phyloP scores from a whole-genome alignment of 2,329 filamentous ascomycete species.

The Ophiosphaerella korrae region DNA sequence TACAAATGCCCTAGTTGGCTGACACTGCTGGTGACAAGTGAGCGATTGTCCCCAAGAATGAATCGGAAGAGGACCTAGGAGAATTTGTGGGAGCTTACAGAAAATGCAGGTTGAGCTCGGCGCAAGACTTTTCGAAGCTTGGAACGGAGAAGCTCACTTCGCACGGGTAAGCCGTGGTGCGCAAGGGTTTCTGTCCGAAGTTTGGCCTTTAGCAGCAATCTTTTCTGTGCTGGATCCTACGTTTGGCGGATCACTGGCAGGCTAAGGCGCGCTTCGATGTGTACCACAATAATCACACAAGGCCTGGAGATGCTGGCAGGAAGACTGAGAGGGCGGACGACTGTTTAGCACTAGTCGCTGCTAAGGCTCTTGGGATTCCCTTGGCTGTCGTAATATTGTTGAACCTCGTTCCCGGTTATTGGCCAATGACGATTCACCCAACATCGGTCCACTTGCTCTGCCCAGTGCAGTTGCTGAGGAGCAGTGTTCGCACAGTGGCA shows the following conservation, averaged over 20 bases:
- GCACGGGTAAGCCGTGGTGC: constrained; percentile 6
- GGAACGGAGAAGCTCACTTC: constrained; percentile 16
- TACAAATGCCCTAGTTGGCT: constrained; percentile 24
- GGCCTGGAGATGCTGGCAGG: not conserved
- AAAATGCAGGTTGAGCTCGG: constrained; percentile 17
- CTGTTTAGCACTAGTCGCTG: not conserved
- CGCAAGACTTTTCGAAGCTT: constrained; percentile 22
- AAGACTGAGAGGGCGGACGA: constrained; percentile 1
- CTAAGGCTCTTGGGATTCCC: not conserved
- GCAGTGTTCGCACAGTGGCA: not conserved
- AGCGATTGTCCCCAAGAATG: constrained; percentile 10
- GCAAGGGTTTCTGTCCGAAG: not conserved
- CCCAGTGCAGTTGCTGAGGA: too few relatives aligned
- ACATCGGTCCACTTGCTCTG: not conserved
- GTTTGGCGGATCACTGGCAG: too few relatives aligned
- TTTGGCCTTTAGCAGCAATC: not conserved
- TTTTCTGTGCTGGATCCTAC: too few relatives aligned
- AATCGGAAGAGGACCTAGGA: constrained; percentile 16
- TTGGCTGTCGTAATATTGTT: constrained; percentile 1
- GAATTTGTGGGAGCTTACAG: constrained; percentile 18
- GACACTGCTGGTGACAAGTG: constrained; percentile 4
- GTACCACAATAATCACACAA: not conserved
- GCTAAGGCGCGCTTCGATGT: constrained; percentile 9
- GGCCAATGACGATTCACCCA: not conserved
- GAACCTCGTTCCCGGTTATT: not conserved